Evolutionary conservation across 805 yeast genomes (phyloP).

Genomic region (Lipomyces spencermartinsiae): DNA sequence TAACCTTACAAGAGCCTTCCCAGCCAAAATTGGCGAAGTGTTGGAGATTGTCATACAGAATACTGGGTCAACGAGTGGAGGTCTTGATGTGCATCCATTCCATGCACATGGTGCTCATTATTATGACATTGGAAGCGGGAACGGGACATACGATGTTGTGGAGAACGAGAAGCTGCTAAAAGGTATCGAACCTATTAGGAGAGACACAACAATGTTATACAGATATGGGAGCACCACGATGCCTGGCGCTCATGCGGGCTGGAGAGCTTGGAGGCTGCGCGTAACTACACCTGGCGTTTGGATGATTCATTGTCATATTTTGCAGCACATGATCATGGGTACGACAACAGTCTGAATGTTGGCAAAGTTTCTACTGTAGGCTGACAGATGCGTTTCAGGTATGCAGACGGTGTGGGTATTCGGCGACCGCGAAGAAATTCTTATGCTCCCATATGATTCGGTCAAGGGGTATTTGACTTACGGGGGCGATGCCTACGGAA

Average conservation of each 20-base stretch:
- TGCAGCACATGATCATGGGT: constrained; percentile 8
- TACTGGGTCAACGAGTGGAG: too few relatives aligned
- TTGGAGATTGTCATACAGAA: too few relatives aligned
- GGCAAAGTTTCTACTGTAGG: too few relatives aligned
- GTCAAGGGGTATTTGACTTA: constrained; percentile 2
- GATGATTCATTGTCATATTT: constrained; percentile 5
- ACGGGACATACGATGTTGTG: constrained; percentile 1
- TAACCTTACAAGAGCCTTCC: too few relatives aligned
- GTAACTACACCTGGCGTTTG: background rate
- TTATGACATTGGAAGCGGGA: constrained; percentile 2
- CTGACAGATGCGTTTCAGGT: constrained; percentile 1
- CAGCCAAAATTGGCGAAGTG: too few relatives aligned
- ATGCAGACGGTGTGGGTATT: constrained; percentile 2
- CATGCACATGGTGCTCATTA: constrained; percentile 4
- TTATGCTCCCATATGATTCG: background rate
- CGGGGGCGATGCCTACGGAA: constrained; percentile 5
- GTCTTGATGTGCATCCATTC: too few relatives aligned
- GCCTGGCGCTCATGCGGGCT: background rate
- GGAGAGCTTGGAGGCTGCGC: background rate
- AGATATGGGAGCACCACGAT: background rate
- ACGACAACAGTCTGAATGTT: background rate
- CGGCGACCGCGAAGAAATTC: constrained; percentile 1
- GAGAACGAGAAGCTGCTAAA: background rate
- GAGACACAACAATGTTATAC: background rate
- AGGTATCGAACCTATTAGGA: background rate